A percentile compares a stretch with the other conserved stretches of the same genome.
Conservation (phyloP, 345 rosid genomes). For the Salix arbutifolia region DNA sequence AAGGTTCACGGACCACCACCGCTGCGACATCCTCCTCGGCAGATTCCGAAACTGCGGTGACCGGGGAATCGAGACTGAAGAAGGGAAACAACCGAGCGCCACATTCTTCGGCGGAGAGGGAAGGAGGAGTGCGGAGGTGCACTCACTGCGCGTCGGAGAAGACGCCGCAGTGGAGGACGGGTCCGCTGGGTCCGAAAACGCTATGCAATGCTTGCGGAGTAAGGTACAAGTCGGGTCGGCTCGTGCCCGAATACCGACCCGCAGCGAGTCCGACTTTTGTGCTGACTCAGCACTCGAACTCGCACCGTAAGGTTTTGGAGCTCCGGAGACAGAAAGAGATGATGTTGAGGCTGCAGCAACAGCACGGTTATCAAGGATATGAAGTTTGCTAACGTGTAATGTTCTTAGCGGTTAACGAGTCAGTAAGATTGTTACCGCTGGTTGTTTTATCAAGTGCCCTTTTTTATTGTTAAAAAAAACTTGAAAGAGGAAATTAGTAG, state of each 20-base stretch:
- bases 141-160: slow-evolving; percentile 78
- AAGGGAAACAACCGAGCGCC: slow-evolving; percentile 22
- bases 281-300: slow-evolving; percentile 72
- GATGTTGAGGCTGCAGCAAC: slow-evolving; percentile 21
- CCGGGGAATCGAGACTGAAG: slow-evolving; percentile 31
- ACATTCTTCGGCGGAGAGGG: slow-evolving; percentile 20
- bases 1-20: slow-evolving; percentile 41
- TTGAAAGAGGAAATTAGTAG: neutral
- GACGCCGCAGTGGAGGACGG: slow-evolving; percentile 87
- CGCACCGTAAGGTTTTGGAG: slow-evolving; percentile 83
- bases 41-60: slow-evolving; percentile 16
- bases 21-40: slow-evolving; percentile 29
- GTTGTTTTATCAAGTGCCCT: neutral
- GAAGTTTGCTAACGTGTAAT: slow-evolving; percentile 41
- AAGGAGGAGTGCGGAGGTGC: slow-evolving; percentile 51
- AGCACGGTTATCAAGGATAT: slow-evolving; percentile 27
- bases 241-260: slow-evolving; percentile 80
- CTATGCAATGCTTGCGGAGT: slow-evolving; percentile 78
- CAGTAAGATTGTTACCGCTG: neutral
- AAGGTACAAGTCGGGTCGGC: slow-evolving; percentile 73
- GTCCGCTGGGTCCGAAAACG: slow-evolving; percentile 77
- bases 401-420: neutral
- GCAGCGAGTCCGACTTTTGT: slow-evolving; percentile 79
- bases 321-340: slow-evolving; percentile 69
- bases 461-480: neutral